Evolutionary conservation across 345 rosid species (phyloP).

Genomic region (Euphorbia peplus): DNA sequence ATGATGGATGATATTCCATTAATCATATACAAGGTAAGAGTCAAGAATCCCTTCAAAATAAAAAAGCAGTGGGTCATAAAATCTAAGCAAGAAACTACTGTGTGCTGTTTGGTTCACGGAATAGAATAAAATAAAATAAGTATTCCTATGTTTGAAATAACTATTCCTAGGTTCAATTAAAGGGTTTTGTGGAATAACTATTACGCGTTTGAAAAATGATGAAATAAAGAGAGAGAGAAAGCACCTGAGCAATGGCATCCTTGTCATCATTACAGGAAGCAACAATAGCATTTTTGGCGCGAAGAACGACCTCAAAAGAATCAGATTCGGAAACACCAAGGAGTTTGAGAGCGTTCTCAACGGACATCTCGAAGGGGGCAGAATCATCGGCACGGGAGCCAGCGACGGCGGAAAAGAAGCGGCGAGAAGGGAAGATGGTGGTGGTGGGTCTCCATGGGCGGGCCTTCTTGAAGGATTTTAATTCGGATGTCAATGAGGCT

Average conservation of each 20-base stretch:
- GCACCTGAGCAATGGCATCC: conserved; percentile 71
- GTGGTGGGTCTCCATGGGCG: conserved; percentile 43
- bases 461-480: conserved; percentile 25
- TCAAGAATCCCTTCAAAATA: background rate
- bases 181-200: too few species aligned
- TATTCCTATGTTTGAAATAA: too few species aligned
- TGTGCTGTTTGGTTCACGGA: too few species aligned
- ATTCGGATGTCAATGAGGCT: too few species aligned
- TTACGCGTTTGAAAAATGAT: too few species aligned
- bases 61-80: background rate
- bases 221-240: background rate
- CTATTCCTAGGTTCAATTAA: too few species aligned
- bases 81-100: background rate
- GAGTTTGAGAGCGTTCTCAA: conserved; percentile 88
- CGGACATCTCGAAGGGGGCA: conserved; percentile 85
- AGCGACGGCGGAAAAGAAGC: conserved; percentile 40
- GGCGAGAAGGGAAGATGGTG: conserved; percentile 33
- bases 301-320: conserved; percentile 88
- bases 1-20: background rate
- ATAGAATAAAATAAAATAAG: too few species aligned
- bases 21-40: background rate
- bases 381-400: conserved; percentile 88
- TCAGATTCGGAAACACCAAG: conserved; percentile 86
- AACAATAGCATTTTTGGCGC: conserved; percentile 81
- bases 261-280: conserved; percentile 75